phyloP scores from a whole-genome alignment of 305 asterid genomes.

The Fraxinus angustifolia region DNA sequence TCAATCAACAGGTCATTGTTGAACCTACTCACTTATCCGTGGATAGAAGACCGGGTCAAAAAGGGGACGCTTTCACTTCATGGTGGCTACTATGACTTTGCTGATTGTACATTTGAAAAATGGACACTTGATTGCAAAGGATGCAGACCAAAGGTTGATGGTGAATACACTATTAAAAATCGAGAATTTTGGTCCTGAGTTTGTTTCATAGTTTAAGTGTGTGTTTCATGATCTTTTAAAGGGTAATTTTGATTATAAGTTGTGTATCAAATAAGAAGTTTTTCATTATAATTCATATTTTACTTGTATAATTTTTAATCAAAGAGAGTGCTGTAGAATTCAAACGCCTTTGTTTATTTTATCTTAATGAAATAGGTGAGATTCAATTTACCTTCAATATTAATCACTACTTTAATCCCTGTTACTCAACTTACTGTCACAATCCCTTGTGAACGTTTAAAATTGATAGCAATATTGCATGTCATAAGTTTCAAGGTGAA shows the following conservation, averaged over 20 bases:
- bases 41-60: conserved; percentile 72
- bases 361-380: not conserved
- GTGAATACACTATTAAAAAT: conserved; percentile 43
- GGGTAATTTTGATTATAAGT: not conserved
- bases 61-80: conserved; percentile 62
- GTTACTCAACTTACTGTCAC: not conserved
- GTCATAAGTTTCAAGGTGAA: not conserved
- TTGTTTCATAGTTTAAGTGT: conserved; percentile 8
- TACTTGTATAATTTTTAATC: not conserved
- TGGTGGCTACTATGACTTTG: conserved; percentile 92
- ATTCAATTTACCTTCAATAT: not conserved
- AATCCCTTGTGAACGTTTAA: not conserved
- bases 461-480: not conserved
- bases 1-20: conserved; percentile 70
- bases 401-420: not conserved
- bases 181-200: conserved; percentile 73
- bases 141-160: conserved; percentile 27
- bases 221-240: not conserved
- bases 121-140: conserved; percentile 72
- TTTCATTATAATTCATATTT: not conserved
- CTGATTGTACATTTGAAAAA: conserved; percentile 80
- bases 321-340: not conserved
- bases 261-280: not conserved
- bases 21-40: conserved; percentile 76
- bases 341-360: not conserved